Percentiles rank a stretch among this genome's conserved stretches.
phyloP scores from a whole-genome alignment of 495 filamentous ascomycete species.

The Viridothelium virens region DNA sequence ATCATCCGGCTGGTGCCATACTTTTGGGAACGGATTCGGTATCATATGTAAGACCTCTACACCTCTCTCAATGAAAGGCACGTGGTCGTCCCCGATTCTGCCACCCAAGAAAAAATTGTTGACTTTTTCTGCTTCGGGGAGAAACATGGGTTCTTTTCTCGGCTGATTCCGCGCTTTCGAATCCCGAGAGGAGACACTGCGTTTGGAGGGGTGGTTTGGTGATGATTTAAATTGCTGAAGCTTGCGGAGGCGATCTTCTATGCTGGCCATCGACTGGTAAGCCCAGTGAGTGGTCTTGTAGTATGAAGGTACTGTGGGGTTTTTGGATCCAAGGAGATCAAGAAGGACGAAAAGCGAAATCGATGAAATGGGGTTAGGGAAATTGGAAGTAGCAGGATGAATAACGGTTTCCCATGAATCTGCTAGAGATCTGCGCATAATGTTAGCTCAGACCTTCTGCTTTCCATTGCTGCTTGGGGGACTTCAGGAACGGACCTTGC shows the following conservation, averaged over 20 bases:
- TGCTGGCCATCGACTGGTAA: slow-evolving; percentile 58
- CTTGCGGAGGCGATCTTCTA: slow-evolving; percentile 63
- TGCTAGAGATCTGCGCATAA: slow-evolving; percentile 52
- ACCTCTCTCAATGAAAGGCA: slow-evolving; percentile 77
- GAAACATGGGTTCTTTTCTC: slow-evolving; percentile 20
- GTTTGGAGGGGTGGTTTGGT: slow-evolving; percentile 30
- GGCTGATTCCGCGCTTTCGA: slow-evolving; percentile 10
- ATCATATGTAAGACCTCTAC: slow-evolving; percentile 87
- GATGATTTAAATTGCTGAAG: slow-evolving; percentile 47
- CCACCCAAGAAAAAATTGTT: slow-evolving; percentile 37
- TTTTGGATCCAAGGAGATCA: slow-evolving; percentile 69
- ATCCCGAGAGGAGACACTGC: slow-evolving; percentile 5
- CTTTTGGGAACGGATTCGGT: slow-evolving; percentile 66
- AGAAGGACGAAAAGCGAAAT: slow-evolving; percentile 90
- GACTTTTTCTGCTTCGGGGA: slow-evolving; percentile 41
- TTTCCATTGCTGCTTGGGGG: neutral
- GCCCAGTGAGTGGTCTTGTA: slow-evolving; percentile 91
- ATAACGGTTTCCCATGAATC: slow-evolving; percentile 60
- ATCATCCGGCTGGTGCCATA: slow-evolving; percentile 83
- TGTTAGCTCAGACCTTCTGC: neutral
- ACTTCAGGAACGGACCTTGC: slow-evolving; percentile 47
- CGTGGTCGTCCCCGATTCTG: slow-evolving; percentile 70
- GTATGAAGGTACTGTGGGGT: slow-evolving; percentile 68
- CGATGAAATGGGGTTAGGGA: slow-evolving; percentile 60
- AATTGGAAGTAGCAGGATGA: slow-evolving; percentile 64